A percentile compares a stretch with the other conserved stretches of the same genome.
These are phyloP conservation scores for Calocybe gambosa DNA, from an alignment of 1,284 basidiomycete species.

Conservation along the genomic window DNA sequence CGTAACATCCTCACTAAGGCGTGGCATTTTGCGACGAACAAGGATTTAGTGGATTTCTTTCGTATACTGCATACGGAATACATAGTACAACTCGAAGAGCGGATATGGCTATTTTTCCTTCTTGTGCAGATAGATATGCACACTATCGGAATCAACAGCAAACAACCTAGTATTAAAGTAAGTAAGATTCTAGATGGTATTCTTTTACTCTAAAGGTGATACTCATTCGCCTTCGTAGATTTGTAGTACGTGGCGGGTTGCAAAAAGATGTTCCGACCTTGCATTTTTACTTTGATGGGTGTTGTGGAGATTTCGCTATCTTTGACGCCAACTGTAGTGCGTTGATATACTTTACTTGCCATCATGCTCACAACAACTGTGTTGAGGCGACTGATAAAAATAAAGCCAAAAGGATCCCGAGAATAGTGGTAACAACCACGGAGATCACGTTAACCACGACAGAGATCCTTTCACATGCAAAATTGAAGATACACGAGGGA, in stretches of 20 bases:
- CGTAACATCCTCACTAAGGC: too few species aligned
- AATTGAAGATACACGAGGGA: background rate
- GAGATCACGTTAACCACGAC: conserved; percentile 7
- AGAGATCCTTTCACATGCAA: background rate
- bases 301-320: conserved; percentile 4
- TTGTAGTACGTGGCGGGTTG: too few species aligned
- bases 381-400: background rate
- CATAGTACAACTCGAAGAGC: too few species aligned
- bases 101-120: background rate
- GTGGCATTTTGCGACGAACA: too few species aligned
- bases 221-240: background rate
- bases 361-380: conserved; percentile 8
- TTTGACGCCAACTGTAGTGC: conserved; percentile 8
- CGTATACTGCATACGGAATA: too few species aligned
- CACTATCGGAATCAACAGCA: background rate
- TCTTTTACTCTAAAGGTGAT: background rate
- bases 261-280: background rate
- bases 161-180: background rate
- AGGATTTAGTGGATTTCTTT: too few species aligned
- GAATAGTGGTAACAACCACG: background rate
- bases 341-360: conserved; percentile 10
- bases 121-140: background rate
- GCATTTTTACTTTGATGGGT: background rate
- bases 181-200: background rate
- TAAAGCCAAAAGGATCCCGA: conserved; percentile 1